These are phyloP conservation scores for Pyricularia pennisetigena DNA, from an alignment of 2,329 filamentous ascomycete genomes.

Conservation along the genomic window DNA sequence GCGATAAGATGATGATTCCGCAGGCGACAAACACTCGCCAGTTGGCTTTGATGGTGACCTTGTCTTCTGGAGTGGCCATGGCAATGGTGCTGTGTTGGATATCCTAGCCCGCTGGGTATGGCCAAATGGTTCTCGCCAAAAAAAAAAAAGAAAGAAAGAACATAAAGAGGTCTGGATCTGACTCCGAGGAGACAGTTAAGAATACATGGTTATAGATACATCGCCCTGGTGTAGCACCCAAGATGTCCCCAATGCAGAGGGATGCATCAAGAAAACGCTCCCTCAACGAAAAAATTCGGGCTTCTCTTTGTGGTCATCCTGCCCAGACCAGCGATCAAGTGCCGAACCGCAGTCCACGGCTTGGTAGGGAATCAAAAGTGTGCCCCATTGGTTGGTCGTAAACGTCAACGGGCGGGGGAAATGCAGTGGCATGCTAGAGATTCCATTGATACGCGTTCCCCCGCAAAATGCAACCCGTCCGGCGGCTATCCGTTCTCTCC, in stretches of 20 bases:
- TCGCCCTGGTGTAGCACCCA: background rate
- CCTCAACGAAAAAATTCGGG: background rate
- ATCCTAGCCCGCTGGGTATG: background rate
- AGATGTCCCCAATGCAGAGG: background rate
- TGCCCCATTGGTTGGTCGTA: background rate
- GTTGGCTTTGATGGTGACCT: conserved; percentile 5
- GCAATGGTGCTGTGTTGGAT: background rate
- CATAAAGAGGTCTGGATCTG: background rate
- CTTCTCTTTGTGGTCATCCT: background rate
- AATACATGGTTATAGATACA: too few species aligned
- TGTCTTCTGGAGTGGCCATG: background rate
- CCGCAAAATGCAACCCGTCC: background rate
- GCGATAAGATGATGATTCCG: conserved; percentile 19
- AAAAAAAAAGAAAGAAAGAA: background rate
- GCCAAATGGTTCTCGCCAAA: background rate
- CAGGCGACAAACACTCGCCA: conserved; percentile 10
- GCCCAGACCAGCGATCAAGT: background rate
- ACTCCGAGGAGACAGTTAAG: background rate
- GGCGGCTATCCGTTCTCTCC: background rate
- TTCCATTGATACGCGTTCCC: background rate
- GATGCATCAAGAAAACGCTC: background rate
- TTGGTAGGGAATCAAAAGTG: background rate
- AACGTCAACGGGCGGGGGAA: background rate
- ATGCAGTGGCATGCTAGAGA: background rate
- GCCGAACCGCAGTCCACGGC: background rate